phyloP scores from a whole-genome alignment of 2,329 filamentous ascomycete species.

The Fusarium marasasianum region DNA sequence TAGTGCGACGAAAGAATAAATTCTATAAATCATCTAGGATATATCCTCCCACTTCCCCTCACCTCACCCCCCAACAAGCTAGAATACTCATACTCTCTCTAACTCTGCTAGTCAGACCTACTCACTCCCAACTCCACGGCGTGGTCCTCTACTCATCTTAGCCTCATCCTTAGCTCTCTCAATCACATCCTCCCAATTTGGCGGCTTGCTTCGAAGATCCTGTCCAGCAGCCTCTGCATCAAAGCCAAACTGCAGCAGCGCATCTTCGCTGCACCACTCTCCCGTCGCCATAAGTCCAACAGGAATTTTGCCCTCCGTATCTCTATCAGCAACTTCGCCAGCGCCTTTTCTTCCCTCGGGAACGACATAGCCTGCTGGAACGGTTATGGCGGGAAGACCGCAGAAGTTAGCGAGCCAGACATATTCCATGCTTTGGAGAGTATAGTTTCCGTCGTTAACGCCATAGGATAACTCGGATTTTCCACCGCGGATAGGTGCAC shows the following conservation, averaged over 20 bases:
- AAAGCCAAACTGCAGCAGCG: slow-evolving; percentile 58
- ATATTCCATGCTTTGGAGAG: slow-evolving; percentile 59
- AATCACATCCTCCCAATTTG: slow-evolving; percentile 33
- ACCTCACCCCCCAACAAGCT: too few species aligned
- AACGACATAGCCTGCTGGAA: slow-evolving; percentile 57
- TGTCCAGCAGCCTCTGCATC: slow-evolving; percentile 55
- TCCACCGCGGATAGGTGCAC: slow-evolving; percentile 53
- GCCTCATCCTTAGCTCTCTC: slow-evolving; percentile 14
- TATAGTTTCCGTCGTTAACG: slow-evolving; percentile 57
- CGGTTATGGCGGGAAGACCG: slow-evolving; percentile 56
- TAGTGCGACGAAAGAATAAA: neutral
- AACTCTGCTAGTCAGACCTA: neutral
- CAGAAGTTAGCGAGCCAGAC: slow-evolving; percentile 63
- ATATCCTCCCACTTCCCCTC: slow-evolving; percentile 1
- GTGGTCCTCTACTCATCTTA: neutral
- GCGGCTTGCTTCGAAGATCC: slow-evolving; percentile 25
- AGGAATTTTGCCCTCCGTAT: slow-evolving; percentile 55
- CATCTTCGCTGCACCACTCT: slow-evolving; percentile 63
- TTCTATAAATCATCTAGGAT: slow-evolving; percentile 11
- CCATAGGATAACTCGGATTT: slow-evolving; percentile 52
- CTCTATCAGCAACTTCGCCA: slow-evolving; percentile 45
- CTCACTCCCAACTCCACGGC: neutral
- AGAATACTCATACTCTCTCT: neutral
- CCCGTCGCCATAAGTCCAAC: slow-evolving; percentile 65
- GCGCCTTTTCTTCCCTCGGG: slow-evolving; percentile 47